phyloP scores from a whole-genome alignment of 208 protist genomes.

The Crithidia thermophila region DNA sequence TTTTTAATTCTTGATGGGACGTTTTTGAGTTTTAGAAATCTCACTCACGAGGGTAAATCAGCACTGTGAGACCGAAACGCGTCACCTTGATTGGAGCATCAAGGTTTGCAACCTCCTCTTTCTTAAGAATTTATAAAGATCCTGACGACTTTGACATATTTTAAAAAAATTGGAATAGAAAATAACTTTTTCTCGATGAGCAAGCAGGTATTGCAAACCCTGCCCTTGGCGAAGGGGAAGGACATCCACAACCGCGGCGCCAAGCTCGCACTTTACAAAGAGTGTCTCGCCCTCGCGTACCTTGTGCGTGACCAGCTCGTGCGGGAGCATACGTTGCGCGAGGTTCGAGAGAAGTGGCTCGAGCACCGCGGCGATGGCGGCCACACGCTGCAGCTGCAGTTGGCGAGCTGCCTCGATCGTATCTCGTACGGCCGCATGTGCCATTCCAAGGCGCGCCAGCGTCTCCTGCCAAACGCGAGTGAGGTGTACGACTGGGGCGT shows the following conservation, averaged over 20 bases:
- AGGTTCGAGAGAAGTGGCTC: conserved; percentile 82
- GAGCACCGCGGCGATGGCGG: conserved; percentile 83
- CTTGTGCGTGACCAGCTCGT: conserved; percentile 67
- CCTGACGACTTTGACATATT: no score
- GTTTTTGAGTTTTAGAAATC: no score
- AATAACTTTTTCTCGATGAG: conserved; percentile 45
- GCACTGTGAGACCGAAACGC: no score
- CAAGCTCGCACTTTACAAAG: conserved; percentile 87
- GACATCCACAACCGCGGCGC: conserved; percentile 78
- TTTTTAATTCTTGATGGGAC: background rate
- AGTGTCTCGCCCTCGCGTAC: conserved; percentile 80
- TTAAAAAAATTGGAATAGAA: no score
- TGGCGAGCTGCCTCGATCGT: conserved; percentile 84
- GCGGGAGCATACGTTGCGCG: conserved; percentile 71
- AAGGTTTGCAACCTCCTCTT: no score
- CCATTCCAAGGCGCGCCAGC: conserved; percentile 79
- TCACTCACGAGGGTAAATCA: no score
- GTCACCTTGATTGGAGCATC: no score
- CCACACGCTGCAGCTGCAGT: conserved; percentile 77
- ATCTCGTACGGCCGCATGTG: conserved; percentile 88
- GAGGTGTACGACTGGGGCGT: conserved; percentile 86
- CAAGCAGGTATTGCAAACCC: conserved; percentile 71
- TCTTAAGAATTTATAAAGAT: no score
- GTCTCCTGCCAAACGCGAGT: conserved; percentile 82
- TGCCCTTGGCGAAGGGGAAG: conserved; percentile 85